phyloP scores from a whole-genome alignment of 495 filamentous ascomycete genomes.

The Penicillium atrosanguineum region DNA sequence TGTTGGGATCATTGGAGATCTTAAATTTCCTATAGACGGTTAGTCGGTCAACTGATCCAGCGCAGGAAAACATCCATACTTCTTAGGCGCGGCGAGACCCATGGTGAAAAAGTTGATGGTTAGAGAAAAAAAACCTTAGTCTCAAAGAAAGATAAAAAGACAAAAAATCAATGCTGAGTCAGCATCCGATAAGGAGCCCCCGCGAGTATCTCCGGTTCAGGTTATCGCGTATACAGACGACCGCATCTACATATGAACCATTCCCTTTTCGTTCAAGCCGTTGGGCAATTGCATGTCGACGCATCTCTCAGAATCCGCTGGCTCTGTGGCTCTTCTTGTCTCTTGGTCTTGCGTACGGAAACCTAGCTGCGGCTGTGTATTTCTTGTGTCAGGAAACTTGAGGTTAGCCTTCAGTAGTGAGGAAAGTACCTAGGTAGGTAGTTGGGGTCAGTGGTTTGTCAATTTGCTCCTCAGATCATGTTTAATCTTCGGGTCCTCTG shows the following conservation, averaged over 20 bases:
- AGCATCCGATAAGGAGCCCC: constrained; percentile 10
- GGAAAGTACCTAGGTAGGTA: neutral
- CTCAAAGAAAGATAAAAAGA: neutral
- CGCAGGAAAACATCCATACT: constrained; percentile 46
- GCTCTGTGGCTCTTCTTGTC: neutral
- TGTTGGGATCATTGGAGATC: constrained; percentile 87
- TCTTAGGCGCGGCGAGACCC: constrained; percentile 72
- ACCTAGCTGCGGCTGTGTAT: neutral
- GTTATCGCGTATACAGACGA: neutral
- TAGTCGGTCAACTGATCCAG: neutral
- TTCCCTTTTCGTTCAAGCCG: neutral
- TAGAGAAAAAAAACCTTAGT: neutral
- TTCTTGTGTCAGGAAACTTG: constrained; percentile 1
- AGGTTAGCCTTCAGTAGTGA: constrained; percentile 7
- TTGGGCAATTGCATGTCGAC: neutral
- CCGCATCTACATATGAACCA: neutral
- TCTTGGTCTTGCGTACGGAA: neutral
- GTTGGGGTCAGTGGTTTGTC: neutral
- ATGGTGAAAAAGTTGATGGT: constrained; percentile 37
- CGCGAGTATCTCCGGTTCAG: neutral
- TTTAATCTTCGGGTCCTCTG: constrained; percentile 40
- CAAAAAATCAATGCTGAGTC: constrained; percentile 12
- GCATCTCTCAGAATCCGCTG: no score
- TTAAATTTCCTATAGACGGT: constrained; percentile 63
- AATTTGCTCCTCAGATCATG: constrained; percentile 25